Percentiles rank a stretch among this genome's conserved stretches.
phyloP scores from a whole-genome alignment of 306 rosid genomes.

The Castanea mollissima region DNA sequence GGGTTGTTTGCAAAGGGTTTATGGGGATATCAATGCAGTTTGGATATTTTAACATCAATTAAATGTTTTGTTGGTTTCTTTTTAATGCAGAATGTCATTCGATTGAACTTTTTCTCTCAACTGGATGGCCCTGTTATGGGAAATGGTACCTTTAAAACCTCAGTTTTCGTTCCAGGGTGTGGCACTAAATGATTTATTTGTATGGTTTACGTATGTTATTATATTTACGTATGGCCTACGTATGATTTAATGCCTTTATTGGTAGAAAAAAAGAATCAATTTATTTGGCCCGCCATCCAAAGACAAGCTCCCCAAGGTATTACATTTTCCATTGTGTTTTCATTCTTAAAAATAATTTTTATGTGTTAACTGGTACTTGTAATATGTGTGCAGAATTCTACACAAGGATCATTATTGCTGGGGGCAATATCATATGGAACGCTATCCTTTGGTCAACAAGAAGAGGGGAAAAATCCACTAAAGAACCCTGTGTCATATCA shows the following conservation, averaged over 20 bases:
- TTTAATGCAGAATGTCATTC: conserved; percentile 61
- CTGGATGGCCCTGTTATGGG: conserved; percentile 92
- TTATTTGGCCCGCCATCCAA: conserved; percentile 78
- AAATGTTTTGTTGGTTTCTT: background rate
- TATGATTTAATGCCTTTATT: conserved; percentile 13
- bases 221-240: conserved; percentile 16
- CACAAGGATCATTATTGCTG: conserved; percentile 74
- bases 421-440: conserved; percentile 92
- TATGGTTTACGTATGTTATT: conserved; percentile 11
- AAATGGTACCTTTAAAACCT: conserved; percentile 72
- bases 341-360: conserved; percentile 7
- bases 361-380: conserved; percentile 5
- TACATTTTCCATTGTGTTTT: background rate
- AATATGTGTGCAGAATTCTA: conserved; percentile 56
- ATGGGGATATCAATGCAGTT: background rate
- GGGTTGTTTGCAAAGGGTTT: background rate
- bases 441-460: conserved; percentile 43
- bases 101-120: conserved; percentile 79
- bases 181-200: conserved; percentile 30
- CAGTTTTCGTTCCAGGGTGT: conserved; percentile 81
- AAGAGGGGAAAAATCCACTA: conserved; percentile 51
- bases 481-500: conserved; percentile 67
- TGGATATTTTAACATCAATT: background rate
- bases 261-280: conserved; percentile 81
- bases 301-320: conserved; percentile 92